Evolutionary conservation across 2,329 filamentous ascomycete species (phyloP), one percentile per base, ranked within the genome.

Genomic region (Neocatenulostroma microsporum): DNA sequence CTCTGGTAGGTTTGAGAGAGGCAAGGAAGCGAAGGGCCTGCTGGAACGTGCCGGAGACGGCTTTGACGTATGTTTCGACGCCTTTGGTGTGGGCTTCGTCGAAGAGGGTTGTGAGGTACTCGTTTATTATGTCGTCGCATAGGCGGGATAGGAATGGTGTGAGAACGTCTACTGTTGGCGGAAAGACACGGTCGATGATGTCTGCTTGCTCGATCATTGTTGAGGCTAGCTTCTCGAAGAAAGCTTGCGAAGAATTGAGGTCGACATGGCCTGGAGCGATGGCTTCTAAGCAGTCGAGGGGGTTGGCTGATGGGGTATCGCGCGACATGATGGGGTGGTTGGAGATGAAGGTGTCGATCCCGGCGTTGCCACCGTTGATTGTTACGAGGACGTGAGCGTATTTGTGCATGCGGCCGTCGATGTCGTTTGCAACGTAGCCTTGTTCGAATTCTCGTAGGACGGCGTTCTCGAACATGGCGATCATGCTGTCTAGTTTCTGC

Each of bases 361-460:
- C 85, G 11, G 82, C 80, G 26, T 73, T 71, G 12, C 86, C 87
- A 18, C 84, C 86, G 57, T 94, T 93, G 29, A 98, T 69, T 2
- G 75, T 74, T 40, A 84, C 78, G 39, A 98, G 66, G 12, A 98
- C 87, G 50, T 86, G 78, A 2, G 88, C 88, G 61, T 94, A 96
- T 54, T 83, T 77, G 49, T 74, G 78, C 89, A 96, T 95, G 36
- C 80, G 73, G 2, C 85, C 87, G 47, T 94, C 83, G 36, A 93
- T 78, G 58, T 98, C 89, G 65, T 82, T 84, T 28, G 78, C 80
- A 58, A 89, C 85, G 48, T 93, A 94, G 3, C 86, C 91, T 47
- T 91, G 83, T 61, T 93, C 84, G 49, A 98, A 98, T 58, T 98
- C 91, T 32, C 83, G 76, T 34, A 95, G 65, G 3, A 93, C 88